Evolutionary conservation across 805 yeast genomes (phyloP).

Genomic region (Yarrowia sp.): DNA sequence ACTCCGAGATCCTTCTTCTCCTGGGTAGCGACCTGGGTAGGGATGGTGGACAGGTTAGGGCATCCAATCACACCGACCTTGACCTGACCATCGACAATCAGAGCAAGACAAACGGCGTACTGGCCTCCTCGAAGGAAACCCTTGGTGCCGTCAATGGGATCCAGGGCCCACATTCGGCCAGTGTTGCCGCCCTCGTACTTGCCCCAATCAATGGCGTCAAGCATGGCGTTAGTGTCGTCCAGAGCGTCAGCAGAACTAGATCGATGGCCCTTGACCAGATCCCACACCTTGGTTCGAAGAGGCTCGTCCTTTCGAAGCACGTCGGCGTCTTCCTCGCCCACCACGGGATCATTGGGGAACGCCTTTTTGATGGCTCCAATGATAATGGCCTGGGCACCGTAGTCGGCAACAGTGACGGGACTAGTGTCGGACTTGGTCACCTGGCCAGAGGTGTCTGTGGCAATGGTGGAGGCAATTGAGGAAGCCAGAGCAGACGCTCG

Average conservation of each 20-base stretch:
- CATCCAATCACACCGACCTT: constrained; percentile 95
- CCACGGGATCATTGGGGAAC: constrained; percentile 85
- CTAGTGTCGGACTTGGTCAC: constrained; percentile 86
- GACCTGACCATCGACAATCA: constrained; percentile 84
- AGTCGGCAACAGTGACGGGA: constrained; percentile 95
- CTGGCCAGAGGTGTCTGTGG: constrained; percentile 19
- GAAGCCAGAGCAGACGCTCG: constrained; percentile 82
- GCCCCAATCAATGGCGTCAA: constrained; percentile 78
- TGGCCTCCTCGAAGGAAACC: constrained; percentile 97
- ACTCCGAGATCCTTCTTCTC: constrained; percentile 61
- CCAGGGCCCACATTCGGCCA: constrained; percentile 95
- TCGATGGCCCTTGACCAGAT: constrained; percentile 55
- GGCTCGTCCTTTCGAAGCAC: constrained; percentile 61
- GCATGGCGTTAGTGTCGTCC: constrained; percentile 57
- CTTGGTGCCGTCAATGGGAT: constrained; percentile 98
- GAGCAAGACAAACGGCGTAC: constrained; percentile 92
- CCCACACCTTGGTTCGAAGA: constrained; percentile 63
- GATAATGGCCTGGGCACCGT: constrained; percentile 92
- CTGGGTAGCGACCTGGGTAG: constrained; percentile 44
- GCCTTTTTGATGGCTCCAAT: constrained; percentile 79
- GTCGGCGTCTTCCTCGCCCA: constrained; percentile 92
- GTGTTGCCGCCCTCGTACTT: constrained; percentile 75
- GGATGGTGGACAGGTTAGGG: constrained; percentile 77
- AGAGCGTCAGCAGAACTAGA: constrained; percentile 52
- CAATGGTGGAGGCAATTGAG: constrained; percentile 61